phyloP scores from a whole-genome alignment of 805 yeast species.

The Yarrowia hollandica region DNA sequence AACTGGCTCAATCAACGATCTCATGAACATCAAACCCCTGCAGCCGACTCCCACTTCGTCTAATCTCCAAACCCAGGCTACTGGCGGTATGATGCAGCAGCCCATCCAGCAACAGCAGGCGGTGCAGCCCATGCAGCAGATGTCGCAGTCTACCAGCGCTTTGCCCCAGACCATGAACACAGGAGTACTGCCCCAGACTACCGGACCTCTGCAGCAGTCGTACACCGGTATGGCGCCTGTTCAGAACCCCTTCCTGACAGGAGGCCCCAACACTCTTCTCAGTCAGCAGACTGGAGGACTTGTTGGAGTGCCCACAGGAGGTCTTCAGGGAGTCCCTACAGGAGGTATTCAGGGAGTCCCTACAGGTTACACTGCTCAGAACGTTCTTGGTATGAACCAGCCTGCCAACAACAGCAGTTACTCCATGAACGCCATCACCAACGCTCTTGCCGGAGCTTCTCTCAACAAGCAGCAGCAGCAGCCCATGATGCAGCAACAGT shows the following conservation, averaged over 20 bases:
- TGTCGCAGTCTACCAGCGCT: constrained; percentile 36
- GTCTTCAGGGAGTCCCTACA: neutral
- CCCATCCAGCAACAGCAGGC: constrained; percentile 40
- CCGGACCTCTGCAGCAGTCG: constrained; percentile 17
- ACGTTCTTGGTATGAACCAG: constrained; percentile 20
- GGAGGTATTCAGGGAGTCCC: constrained; percentile 21
- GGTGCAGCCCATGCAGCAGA: constrained; percentile 40
- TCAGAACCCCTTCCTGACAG: constrained; percentile 27
- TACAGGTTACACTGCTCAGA: constrained; percentile 23
- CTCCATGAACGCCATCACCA: constrained; percentile 27
- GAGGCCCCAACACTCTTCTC: constrained; percentile 24
- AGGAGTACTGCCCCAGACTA: constrained; percentile 2
- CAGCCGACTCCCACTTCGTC: constrained; percentile 34
- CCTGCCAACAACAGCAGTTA: constrained; percentile 5
- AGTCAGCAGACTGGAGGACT: constrained; percentile 18
- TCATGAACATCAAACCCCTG: constrained; percentile 35
- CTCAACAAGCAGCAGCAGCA: constrained; percentile 27
- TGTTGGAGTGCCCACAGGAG: constrained; percentile 12
- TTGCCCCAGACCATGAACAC: constrained; percentile 8
- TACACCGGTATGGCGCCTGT: constrained; percentile 17
- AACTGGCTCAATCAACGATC: constrained; percentile 35
- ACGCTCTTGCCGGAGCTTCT: constrained; percentile 9
- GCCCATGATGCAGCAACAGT: constrained; percentile 15
- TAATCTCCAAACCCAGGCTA: constrained; percentile 45
- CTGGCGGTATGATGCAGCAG: constrained; percentile 40